A percentile compares a stretch with the other conserved stretches of the same genome.
These are phyloP conservation scores for Candida maesae DNA, from an alignment of 805 yeast genomes.

Conservation along the genomic window DNA sequence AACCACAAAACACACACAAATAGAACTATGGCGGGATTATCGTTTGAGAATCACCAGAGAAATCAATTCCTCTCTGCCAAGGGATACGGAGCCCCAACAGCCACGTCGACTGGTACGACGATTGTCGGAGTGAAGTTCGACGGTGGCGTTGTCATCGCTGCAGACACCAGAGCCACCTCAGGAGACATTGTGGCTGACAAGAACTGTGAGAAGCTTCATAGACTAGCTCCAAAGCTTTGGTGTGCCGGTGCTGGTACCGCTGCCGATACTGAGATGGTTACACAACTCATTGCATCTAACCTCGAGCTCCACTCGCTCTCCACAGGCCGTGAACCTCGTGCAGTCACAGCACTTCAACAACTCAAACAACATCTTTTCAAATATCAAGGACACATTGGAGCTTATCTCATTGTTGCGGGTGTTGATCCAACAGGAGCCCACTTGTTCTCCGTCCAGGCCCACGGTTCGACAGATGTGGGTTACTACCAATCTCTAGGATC, in stretches of 20 bases:
- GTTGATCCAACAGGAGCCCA: constrained; percentile 96
- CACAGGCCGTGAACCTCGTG: constrained; percentile 85
- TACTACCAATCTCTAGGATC: constrained; percentile 91
- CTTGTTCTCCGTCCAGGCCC: constrained; percentile 91
- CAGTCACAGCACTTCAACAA: constrained; percentile 87
- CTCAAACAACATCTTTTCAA: constrained; percentile 93
- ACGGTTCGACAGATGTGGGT: constrained; percentile 96
- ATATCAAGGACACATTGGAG: constrained; percentile 97
- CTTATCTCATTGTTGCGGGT: constrained; percentile 97
- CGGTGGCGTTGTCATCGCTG: constrained; percentile 96
- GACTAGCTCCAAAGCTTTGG: constrained; percentile 90
- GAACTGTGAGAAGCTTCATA: constrained; percentile 92
- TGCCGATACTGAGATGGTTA: constrained; percentile 97
- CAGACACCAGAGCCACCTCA: constrained; percentile 97
- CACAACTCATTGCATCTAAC: constrained; percentile 87
- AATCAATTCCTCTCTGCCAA: constrained; percentile 67
- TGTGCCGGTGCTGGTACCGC: constrained; percentile 99
- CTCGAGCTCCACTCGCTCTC: constrained; percentile 85
- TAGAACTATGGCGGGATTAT: constrained; percentile 73
- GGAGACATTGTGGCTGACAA: constrained; percentile 97
- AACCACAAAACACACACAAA: neutral
- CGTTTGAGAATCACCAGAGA: constrained; percentile 92
- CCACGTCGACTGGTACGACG: constrained; percentile 99
- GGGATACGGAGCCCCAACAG: constrained; percentile 77
- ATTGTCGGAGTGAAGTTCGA: constrained; percentile 93